These are phyloP conservation scores for Yamadazyma jaroonii DNA, from an alignment of 1,139 yeast genomes.

Conservation along the genomic window DNA sequence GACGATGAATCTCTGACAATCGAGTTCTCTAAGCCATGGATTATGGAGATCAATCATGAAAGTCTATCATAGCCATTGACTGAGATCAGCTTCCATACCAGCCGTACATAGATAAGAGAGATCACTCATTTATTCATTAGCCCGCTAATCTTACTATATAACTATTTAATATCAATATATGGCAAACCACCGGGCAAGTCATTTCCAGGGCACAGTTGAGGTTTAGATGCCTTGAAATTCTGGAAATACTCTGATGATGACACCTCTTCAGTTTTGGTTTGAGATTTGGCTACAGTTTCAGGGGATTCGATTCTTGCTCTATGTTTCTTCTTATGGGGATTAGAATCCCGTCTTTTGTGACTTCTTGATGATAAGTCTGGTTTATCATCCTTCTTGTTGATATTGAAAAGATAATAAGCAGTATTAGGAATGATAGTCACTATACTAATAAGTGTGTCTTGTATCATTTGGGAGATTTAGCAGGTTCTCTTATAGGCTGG, in stretches of 20 bases:
- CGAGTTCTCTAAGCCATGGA: too few relatives aligned
- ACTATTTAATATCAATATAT: constrained; percentile 1
- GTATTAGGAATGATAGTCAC: constrained; percentile 7
- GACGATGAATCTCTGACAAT: too few relatives aligned
- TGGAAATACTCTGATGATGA: neutral
- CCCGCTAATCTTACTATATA: neutral
- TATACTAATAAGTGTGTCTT: constrained; percentile 5
- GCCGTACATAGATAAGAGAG: neutral
- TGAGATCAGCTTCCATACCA: too few relatives aligned
- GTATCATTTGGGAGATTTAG: too few relatives aligned
- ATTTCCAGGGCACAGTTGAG: neutral
- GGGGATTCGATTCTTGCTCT: neutral
- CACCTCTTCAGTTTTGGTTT: too few relatives aligned
- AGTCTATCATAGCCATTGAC: too few relatives aligned
- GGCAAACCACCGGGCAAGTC: constrained; percentile 3
- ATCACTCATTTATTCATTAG: too few relatives aligned
- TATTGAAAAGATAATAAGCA: neutral
- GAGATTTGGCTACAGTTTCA: too few relatives aligned
- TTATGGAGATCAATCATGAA: too few relatives aligned
- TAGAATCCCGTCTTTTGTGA: too few relatives aligned
- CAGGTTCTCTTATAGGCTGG: too few relatives aligned
- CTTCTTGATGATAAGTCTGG: constrained; percentile 1
- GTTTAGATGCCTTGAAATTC: neutral
- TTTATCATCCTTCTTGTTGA: neutral
- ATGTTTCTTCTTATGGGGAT: too few relatives aligned